Base-by-base conservation (phyloP, 202 grass and related monocot species). In the Eragrostis tef region DNA sequence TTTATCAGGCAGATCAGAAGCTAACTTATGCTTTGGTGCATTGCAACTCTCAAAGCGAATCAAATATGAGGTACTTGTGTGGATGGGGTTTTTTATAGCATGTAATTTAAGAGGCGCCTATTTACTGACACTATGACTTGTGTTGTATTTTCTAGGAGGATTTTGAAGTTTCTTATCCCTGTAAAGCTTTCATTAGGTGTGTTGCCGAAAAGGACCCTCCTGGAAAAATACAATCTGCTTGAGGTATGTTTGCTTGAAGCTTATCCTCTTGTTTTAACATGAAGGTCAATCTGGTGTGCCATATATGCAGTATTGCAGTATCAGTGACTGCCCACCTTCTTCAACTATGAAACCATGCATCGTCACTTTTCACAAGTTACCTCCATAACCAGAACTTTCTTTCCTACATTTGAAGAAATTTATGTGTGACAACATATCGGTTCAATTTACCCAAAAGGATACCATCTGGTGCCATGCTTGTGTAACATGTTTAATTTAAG, bases 141-240 rank as follows among this genome's bases (percentile, higher is more conserved):
- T 87, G 20, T 53, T 76, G 24, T 73, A 62, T 70, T 66, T 84
- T 90, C 9, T 82, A 96, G 93, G 89, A 92, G 83, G 87, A 92
- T 99, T 86, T 86, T 99, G 81, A 99, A 99, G 81, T 99, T 96
- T 83, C 89, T 99, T 59, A 77, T 99, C 72, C 97, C 91, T 1
- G 91, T 99, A 67, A 99, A 99, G 89, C 78, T 99, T 79, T 99
- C 93, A 79, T 82, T 99, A 74, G 93, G 97, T 75, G 85, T 96
- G 63, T 83, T 99, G 39, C 91, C 93, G 65, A 92, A 84, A 81
- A 89, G 85, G 58, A 80, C 73, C 5, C 86, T 93, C 61, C 44
- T 99, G 29, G 80, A 93, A 71, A 90, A 87, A 63, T 88, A 96
- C 85, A 95, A 92, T 87, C 80, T 99, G 59, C 70, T 93, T 82